Conservation (phyloP, 495 filamentous ascomycete genomes). For the Entonaema liquescens region DNA sequence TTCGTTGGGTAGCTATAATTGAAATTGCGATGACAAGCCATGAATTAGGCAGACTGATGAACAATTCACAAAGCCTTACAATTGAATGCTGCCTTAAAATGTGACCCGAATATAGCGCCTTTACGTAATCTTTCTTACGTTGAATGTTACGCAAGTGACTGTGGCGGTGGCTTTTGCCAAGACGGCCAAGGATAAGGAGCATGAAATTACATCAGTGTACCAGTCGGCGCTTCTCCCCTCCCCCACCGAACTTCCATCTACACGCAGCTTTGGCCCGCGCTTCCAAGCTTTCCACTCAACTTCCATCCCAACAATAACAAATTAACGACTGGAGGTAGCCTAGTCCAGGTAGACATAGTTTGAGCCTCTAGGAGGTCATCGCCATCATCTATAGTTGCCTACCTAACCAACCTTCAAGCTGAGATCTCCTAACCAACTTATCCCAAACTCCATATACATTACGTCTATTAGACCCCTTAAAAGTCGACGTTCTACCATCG, state of each 20-base stretch:
- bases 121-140: constrained; percentile 29
- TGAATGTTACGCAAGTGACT: constrained; percentile 49
- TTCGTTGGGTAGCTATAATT: not conserved
- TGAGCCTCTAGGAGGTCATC: constrained; percentile 9
- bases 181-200: constrained; percentile 17
- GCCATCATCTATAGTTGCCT: not conserved
- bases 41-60: not conserved
- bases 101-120: not conserved
- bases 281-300: constrained; percentile 17
- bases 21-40: not conserved
- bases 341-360: constrained; percentile 22
- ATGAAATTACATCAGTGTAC: constrained; percentile 47
- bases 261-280: constrained; percentile 26
- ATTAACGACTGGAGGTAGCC: constrained; percentile 22
- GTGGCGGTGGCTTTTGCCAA: constrained; percentile 46
- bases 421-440: constrained; percentile 6
- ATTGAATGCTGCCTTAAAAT: constrained; percentile 2
- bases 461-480: not conserved
- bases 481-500: constrained; percentile 8
- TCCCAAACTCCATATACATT: constrained; percentile 11
- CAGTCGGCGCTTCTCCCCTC: constrained; percentile 38
- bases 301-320: constrained; percentile 24
- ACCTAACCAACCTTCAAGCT: not conserved
- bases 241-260: constrained; percentile 38
- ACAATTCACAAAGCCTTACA: not conserved